Conservation (phyloP, 2,329 filamentous ascomycete species). For the Sclerotinia trifoliorum region DNA sequence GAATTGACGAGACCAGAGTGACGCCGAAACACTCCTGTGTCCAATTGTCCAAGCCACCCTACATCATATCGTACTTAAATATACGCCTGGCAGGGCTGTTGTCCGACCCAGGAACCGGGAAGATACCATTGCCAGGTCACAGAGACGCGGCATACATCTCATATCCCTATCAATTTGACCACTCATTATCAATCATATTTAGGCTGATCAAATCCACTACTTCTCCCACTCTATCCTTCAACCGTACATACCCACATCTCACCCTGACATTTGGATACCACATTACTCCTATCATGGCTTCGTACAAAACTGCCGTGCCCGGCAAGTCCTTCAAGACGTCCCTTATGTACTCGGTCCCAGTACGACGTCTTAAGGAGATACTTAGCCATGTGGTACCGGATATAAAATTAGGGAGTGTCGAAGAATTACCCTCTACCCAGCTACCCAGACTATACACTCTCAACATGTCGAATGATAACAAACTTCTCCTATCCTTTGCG, state of each 20-base stretch:
- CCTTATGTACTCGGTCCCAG: conserved; percentile 37
- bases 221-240: not conserved
- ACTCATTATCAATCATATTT: not conserved
- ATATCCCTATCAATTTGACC: conserved; percentile 5
- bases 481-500: conserved; percentile 36
- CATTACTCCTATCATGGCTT: conserved; percentile 27
- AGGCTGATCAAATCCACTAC: conserved; percentile 1
- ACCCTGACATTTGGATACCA: not conserved
- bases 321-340: conserved; percentile 33
- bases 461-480: conserved; percentile 37
- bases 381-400: conserved; percentile 34
- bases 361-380: conserved; percentile 38
- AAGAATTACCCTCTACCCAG: conserved; percentile 38
- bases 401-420: conserved; percentile 34
- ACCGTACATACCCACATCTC: conserved; percentile 1
- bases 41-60: conserved; percentile 10
- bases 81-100: not conserved
- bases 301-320: conserved; percentile 33
- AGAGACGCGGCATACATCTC: conserved; percentile 9
- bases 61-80: conserved; percentile 8
- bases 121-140: conserved; percentile 3
- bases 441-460: conserved; percentile 38
- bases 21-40: not conserved
- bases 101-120: not conserved
- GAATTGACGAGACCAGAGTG: conserved; percentile 10